Percentiles rank a stretch among this genome's conserved stretches.
Evolutionary conservation across 2,329 filamentous ascomycete genomes (phyloP).

Genomic region (Penicillium glabrum): DNA sequence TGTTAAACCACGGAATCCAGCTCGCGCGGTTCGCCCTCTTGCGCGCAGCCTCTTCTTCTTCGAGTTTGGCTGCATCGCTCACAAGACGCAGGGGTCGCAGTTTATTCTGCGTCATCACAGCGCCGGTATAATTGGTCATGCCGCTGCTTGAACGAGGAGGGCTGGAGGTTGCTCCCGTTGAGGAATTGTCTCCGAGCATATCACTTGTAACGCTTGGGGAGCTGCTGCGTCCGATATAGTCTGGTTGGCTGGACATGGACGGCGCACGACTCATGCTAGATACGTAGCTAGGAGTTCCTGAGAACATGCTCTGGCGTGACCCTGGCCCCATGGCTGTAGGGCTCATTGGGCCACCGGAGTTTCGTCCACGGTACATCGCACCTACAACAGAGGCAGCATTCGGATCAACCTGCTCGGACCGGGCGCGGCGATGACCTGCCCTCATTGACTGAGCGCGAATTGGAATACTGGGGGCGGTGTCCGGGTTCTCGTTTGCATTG

Average conservation of each 20-base stretch:
- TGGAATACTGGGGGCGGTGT: conserved; percentile 50
- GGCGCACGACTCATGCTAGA: conserved; percentile 56
- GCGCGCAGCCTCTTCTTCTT: conserved; percentile 43
- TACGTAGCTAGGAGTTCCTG: conserved; percentile 48
- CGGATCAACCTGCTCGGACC: conserved; percentile 49
- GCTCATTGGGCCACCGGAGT: conserved; percentile 54
- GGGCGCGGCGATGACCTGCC: conserved; percentile 46
- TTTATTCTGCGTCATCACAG: conserved; percentile 66
- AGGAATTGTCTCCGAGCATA: conserved; percentile 44
- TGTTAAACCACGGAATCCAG: conserved; percentile 50
- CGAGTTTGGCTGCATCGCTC: conserved; percentile 42
- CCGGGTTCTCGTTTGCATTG: conserved; percentile 47
- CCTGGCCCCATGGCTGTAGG: conserved; percentile 48
- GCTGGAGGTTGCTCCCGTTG: conserved; percentile 49
- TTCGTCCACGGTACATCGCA: conserved; percentile 79
- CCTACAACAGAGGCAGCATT: conserved; percentile 72
- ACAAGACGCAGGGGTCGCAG: conserved; percentile 83
- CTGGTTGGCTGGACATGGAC: conserved; percentile 49
- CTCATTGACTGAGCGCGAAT: conserved; percentile 45
- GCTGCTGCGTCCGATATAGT: conserved; percentile 60
- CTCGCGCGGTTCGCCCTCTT: conserved; percentile 48
- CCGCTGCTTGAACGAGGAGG: conserved; percentile 65
- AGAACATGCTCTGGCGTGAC: conserved; percentile 43
- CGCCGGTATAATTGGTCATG: conserved; percentile 67
- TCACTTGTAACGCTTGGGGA: conserved; percentile 60